phyloP scores from a whole-genome alignment of 2,329 filamentous ascomycete genomes.

The Fusarium denticulatum region DNA sequence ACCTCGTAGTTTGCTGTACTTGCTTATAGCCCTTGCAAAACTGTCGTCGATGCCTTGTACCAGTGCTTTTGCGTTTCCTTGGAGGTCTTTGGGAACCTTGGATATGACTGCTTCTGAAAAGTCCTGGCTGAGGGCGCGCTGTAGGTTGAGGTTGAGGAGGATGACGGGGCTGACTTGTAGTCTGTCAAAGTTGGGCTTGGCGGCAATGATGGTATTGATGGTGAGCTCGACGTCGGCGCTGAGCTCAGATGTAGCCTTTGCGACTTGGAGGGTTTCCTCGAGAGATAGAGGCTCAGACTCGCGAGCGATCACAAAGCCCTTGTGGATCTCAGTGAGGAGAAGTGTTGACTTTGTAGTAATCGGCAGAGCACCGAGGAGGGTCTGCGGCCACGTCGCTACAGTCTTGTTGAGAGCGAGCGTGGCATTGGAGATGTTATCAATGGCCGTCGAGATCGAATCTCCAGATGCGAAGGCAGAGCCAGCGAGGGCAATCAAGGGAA shows the following conservation, averaged over 20 bases:
- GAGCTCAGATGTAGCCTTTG: constrained; percentile 49
- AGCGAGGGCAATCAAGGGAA: constrained; percentile 38
- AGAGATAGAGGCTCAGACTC: constrained; percentile 51
- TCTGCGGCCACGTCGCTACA: constrained; percentile 52
- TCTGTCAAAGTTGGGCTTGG: constrained; percentile 57
- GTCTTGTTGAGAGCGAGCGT: constrained; percentile 49
- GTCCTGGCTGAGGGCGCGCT: constrained; percentile 53
- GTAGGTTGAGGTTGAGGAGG: constrained; percentile 52
- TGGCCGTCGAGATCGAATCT: constrained; percentile 48
- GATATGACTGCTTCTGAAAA: constrained; percentile 51
- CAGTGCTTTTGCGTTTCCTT: constrained; percentile 48
- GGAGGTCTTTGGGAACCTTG: constrained; percentile 52
- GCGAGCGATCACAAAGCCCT: constrained; percentile 51
- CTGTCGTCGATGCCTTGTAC: constrained; percentile 51
- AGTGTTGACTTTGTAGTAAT: constrained; percentile 52
- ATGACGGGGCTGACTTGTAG: constrained; percentile 56
- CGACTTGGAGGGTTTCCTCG: constrained; percentile 53
- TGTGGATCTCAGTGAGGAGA: constrained; percentile 53
- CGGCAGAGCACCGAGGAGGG: constrained; percentile 51
- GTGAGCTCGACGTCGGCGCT: constrained; percentile 51
- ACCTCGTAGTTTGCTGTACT: constrained; percentile 38
- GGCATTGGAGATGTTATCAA: constrained; percentile 48
- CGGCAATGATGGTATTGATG: constrained; percentile 50
- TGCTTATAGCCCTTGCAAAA: constrained; percentile 52
- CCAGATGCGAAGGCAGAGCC: constrained; percentile 47